phyloP scores from a whole-genome alignment of 2,329 filamentous ascomycete species.

The Epichloe uncinata region DNA sequence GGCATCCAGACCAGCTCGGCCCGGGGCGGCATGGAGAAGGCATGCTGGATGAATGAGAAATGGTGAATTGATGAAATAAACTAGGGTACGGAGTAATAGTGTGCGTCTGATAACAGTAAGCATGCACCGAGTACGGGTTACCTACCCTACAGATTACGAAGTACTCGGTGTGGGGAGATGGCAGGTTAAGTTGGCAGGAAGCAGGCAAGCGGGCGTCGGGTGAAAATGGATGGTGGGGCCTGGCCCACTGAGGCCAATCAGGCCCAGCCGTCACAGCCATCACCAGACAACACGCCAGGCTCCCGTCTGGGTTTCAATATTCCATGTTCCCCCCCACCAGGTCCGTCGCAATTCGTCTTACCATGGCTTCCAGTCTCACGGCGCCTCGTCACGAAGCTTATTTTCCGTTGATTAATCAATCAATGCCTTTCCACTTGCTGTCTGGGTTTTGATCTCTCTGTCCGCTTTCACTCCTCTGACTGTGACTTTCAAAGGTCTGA shows the following conservation, averaged over 20 bases:
- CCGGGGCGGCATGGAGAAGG: background rate
- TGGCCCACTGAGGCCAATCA: no score
- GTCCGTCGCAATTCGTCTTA: background rate
- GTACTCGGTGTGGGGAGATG: background rate
- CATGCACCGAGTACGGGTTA: no score
- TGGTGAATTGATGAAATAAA: background rate
- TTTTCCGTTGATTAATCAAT: background rate
- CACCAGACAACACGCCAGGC: no score
- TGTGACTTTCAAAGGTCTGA: background rate
- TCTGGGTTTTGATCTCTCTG: background rate
- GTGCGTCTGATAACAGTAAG: background rate
- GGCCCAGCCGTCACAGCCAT: no score
- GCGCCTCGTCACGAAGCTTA: background rate
- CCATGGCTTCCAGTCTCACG: no score
- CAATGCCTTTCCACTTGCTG: background rate
- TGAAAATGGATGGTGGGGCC: background rate
- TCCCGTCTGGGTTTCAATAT: no score
- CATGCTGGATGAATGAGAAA: background rate
- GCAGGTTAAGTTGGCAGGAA: no score
- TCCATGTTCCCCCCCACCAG: background rate
- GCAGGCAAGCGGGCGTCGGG: no score
- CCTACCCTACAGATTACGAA: no score
- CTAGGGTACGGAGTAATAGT: background rate
- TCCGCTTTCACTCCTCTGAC: background rate
- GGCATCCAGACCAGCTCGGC: background rate